Conservation (phyloP, 495 filamentous ascomycete genomes). For the Chaetomium cochliodes region DNA sequence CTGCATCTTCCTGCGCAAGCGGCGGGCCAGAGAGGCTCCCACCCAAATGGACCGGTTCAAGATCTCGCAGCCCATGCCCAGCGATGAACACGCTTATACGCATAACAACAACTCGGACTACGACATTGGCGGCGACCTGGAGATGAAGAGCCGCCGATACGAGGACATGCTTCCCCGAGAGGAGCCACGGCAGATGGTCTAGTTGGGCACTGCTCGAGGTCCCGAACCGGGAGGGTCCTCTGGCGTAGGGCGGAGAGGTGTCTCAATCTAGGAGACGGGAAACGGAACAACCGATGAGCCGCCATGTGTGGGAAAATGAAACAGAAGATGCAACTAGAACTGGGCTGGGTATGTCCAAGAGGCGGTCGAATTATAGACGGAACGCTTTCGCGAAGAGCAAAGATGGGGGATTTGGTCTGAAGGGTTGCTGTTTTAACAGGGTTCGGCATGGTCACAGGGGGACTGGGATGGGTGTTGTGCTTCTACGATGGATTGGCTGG, state of each 20-base stretch:
- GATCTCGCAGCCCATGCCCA: slow-evolving; percentile 47
- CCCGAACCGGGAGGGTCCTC: background rate
- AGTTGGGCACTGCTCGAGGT: slow-evolving; percentile 17
- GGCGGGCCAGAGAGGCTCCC: slow-evolving; percentile 22
- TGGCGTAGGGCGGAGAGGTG: background rate
- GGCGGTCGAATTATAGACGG: background rate
- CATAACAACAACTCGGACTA: slow-evolving; percentile 31
- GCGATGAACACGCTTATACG: slow-evolving; percentile 38
- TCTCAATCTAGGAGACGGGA: background rate
- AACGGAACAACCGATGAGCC: background rate
- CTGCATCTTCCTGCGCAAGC: slow-evolving; percentile 36
- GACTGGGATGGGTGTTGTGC: background rate
- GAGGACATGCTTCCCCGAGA: slow-evolving; percentile 48
- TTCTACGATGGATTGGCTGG: background rate
- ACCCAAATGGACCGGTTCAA: slow-evolving; percentile 30
- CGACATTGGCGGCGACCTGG: slow-evolving; percentile 38
- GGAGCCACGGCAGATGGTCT: slow-evolving; percentile 47
- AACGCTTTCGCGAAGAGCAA: background rate
- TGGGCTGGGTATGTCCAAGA: background rate
- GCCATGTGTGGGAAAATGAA: background rate
- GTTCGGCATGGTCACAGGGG: background rate
- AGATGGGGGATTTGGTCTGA: background rate
- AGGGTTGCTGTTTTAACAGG: background rate
- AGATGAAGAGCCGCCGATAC: slow-evolving; percentile 45
- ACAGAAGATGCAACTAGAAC: background rate